These are phyloP conservation scores for Wickerhamomyces alni DNA, from an alignment of 805 yeast genomes.

Conservation along the genomic window DNA sequence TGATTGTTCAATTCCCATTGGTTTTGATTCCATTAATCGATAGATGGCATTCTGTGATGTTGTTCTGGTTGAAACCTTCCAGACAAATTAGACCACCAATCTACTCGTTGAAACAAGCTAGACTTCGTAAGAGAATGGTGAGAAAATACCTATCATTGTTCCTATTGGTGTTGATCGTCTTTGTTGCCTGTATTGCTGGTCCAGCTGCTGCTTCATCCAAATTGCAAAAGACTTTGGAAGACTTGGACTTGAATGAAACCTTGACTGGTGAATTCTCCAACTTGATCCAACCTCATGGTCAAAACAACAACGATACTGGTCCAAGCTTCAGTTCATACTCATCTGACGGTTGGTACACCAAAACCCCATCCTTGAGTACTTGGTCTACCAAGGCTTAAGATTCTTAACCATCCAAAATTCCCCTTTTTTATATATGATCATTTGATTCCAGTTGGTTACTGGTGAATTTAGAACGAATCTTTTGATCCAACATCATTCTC, in stretches of 20 bases:
- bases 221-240: no score
- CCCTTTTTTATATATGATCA: no score
- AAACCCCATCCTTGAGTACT: conserved; percentile 45
- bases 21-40: conserved; percentile 82
- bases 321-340: conserved; percentile 25
- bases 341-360: conserved; percentile 36
- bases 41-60: conserved; percentile 96
- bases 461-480: no score
- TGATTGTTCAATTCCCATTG: conserved; percentile 86
- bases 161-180: conserved; percentile 61
- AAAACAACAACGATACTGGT: conserved; percentile 81
- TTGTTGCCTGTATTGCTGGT: conserved; percentile 74
- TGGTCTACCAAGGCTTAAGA: conserved; percentile 48
- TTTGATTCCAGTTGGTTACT: no score
- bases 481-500: no score
- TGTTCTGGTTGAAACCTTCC: conserved; percentile 97
- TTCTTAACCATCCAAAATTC: no score
- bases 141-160: conserved; percentile 84
- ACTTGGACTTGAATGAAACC: conserved; percentile 24
- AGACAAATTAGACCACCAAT: conserved; percentile 98
- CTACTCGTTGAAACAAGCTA: conserved; percentile 92
- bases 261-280: conserved; percentile 48
- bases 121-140: conserved; percentile 96
- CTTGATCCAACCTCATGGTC: conserved; percentile 85
- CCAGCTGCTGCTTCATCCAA: conserved; percentile 82